A percentile compares a stretch with the other conserved stretches of the same genome.
These are phyloP conservation scores for Cyclostephanos tholiformis DNA, from an alignment of 108 stramenopile genomes.

Conservation along the genomic window DNA sequence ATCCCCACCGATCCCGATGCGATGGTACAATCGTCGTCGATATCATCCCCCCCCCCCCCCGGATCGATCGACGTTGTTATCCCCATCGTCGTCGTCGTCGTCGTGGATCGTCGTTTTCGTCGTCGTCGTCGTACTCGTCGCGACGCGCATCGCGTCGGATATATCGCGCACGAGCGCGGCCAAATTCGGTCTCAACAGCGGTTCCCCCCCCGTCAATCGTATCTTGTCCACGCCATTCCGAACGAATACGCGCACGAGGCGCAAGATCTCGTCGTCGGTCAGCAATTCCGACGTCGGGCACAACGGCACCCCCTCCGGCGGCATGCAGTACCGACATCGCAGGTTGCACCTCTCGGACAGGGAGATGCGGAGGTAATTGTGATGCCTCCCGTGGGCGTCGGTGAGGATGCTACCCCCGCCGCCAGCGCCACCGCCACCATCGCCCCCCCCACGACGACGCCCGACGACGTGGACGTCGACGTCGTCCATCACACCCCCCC, in stretches of 20 bases:
- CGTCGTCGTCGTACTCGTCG: neutral
- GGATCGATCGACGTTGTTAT: too few species aligned
- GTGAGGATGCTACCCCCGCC: slow-evolving; percentile 47
- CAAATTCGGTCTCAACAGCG: slow-evolving; percentile 86
- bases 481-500: neutral
- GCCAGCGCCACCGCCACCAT: neutral
- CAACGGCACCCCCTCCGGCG: slow-evolving; percentile 90
- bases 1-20: slow-evolving; percentile 77
- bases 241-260: slow-evolving; percentile 78
- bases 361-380: slow-evolving; percentile 95
- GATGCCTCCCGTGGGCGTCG: slow-evolving; percentile 87
- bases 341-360: slow-evolving; percentile 97
- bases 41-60: neutral
- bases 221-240: slow-evolving; percentile 81
- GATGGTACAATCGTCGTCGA: slow-evolving; percentile 36
- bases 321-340: slow-evolving; percentile 99
- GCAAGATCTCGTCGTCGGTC: slow-evolving; percentile 80
- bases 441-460: too few species aligned
- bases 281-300: slow-evolving; percentile 78
- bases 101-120: too few species aligned
- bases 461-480: neutral
- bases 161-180: slow-evolving; percentile 60
- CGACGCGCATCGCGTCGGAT: slow-evolving; percentile 21
- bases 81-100: slow-evolving; percentile 20
- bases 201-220: slow-evolving; percentile 95